phyloP scores from a whole-genome alignment of 352 stramenopile genomes.

The Phytophthora podocarpi region DNA sequence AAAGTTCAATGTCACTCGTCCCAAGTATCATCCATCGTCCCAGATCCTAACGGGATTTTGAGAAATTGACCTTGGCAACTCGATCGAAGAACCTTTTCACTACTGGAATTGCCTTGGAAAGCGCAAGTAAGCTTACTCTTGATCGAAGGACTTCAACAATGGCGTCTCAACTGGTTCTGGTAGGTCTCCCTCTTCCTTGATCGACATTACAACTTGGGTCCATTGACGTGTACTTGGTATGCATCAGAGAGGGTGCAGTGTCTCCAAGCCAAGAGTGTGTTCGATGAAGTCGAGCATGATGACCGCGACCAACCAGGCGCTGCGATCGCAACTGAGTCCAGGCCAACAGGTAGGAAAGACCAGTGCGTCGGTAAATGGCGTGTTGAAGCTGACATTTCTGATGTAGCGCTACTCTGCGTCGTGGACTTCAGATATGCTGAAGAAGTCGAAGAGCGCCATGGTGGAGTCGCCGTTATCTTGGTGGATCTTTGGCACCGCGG shows the following conservation, averaged over 20 bases:
- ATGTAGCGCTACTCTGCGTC: conserved; percentile 34
- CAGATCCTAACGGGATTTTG: background rate
- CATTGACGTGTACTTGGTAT: background rate
- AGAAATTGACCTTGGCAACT: too few relatives aligned
- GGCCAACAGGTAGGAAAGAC: conserved; percentile 20
- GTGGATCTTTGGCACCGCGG: conserved; percentile 94
- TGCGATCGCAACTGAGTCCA: conserved; percentile 12
- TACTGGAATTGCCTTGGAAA: conserved; percentile 11
- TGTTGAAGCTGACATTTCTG: background rate
- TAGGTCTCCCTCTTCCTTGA: conserved; percentile 1
- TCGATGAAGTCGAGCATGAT: conserved; percentile 3
- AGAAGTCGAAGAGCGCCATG: conserved; percentile 45
- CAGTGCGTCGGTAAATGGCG: background rate
- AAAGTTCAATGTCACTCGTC: conserved; percentile 23
- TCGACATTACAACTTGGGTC: background rate
- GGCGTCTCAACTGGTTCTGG: conserved; percentile 26
- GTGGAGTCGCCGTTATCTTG: conserved; percentile 66
- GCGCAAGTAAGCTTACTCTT: background rate
- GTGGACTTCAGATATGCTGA: conserved; percentile 31
- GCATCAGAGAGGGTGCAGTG: conserved; percentile 16
- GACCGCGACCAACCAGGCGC: background rate
- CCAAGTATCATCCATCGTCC: too few relatives aligned
- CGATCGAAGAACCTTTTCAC: conserved; percentile 7
- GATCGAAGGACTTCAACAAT: conserved; percentile 6
- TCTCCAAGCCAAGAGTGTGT: conserved; percentile 2